phyloP scores from a whole-genome alignment of 2,329 filamentous ascomycete species.

The Aspergillus texensis region DNA sequence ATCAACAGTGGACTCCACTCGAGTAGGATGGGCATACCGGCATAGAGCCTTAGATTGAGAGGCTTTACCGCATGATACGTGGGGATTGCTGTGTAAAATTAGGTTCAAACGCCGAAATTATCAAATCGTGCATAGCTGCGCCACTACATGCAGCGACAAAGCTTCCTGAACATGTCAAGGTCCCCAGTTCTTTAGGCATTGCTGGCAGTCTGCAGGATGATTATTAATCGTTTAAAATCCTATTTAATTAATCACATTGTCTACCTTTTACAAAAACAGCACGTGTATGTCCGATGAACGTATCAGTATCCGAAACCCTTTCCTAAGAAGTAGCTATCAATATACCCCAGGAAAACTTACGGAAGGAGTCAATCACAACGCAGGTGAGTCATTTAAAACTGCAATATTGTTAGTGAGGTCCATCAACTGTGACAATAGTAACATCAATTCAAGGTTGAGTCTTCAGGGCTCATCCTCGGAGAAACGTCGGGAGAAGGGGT shows the following conservation, averaged over 20 bases:
- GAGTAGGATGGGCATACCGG: neutral
- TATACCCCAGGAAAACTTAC: accelerated
- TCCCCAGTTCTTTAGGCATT: neutral
- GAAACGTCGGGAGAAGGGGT: neutral
- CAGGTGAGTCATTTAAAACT: no score
- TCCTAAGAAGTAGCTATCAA: neutral
- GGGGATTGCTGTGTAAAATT: neutral
- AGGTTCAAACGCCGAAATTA: neutral
- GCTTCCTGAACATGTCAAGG: neutral
- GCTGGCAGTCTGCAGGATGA: no score
- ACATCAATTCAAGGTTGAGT: neutral
- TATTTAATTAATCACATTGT: neutral
- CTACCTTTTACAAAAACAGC: no score
- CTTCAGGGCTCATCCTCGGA: neutral
- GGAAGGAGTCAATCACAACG: neutral
- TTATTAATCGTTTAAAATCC: neutral
- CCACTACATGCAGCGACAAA: neutral
- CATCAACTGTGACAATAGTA: neutral
- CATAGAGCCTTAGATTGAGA: neutral
- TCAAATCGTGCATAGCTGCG: neutral
- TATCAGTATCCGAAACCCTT: neutral
- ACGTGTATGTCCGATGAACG: neutral
- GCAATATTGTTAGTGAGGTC: neutral
- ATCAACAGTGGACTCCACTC: neutral
- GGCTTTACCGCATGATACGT: neutral